Evolutionary conservation across 208 protist genomes (phyloP).

Genomic region (Leishmania arabica): DNA sequence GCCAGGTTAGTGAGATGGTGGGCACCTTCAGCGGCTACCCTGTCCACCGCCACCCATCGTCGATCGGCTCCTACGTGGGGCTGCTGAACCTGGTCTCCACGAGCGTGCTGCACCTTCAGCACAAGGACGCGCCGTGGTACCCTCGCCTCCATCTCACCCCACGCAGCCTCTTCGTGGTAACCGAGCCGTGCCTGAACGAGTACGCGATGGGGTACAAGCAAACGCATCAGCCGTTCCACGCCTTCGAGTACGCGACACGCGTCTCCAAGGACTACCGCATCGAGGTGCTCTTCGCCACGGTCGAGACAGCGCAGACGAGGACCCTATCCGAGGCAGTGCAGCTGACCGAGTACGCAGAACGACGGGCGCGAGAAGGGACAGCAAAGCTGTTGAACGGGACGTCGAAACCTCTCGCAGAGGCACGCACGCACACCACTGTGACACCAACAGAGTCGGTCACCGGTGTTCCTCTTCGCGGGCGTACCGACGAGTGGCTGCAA

Average conservation of each 20-base stretch:
- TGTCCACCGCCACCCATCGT: constrained; percentile 77
- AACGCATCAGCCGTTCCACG: constrained; percentile 85
- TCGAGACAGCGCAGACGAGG: constrained; percentile 68
- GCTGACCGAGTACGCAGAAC: constrained; percentile 77
- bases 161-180: constrained; percentile 83
- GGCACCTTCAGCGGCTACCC: constrained; percentile 90
- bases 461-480: constrained; percentile 2
- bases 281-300: constrained; percentile 88
- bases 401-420: not conserved
- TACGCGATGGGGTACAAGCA: constrained; percentile 90
- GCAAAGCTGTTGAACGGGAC: not conserved
- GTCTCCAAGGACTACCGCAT: constrained; percentile 92
- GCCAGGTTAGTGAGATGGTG: constrained; percentile 91
- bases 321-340: constrained; percentile 69
- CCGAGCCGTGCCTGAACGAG: constrained; percentile 76
- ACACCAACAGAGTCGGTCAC: not conserved
- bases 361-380: not conserved
- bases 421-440: not conserved
- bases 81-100: constrained; percentile 88
- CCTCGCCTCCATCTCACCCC: constrained; percentile 80
- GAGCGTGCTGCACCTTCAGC: constrained; percentile 81
- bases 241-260: constrained; percentile 87
- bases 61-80: constrained; percentile 85
- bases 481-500: constrained; percentile 60
- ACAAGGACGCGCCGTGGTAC: constrained; percentile 84